Evolutionary conservation across 768 basidiomycete genomes (phyloP).

Genomic region (Suillus hirtellus): DNA sequence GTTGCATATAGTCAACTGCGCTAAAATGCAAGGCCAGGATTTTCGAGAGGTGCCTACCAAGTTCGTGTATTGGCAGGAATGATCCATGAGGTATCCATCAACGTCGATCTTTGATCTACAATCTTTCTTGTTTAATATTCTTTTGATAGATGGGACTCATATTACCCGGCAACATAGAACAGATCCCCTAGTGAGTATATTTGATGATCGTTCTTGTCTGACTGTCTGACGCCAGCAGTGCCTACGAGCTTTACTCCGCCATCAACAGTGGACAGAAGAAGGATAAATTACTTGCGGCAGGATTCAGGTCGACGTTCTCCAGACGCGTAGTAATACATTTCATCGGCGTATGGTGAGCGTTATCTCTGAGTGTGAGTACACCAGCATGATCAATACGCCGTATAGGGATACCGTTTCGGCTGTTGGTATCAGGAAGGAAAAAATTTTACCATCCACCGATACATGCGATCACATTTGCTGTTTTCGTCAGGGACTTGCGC

Average conservation of each 20-base stretch:
- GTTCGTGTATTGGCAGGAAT: constrained; percentile 44
- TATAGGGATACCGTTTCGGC: constrained; percentile 51
- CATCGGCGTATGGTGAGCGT: constrained; percentile 43
- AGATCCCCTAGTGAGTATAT: constrained; percentile 38
- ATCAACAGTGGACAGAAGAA: constrained; percentile 20
- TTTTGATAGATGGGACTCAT: constrained; percentile 41
- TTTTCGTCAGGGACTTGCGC: constrained; percentile 48
- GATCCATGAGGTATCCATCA: constrained; percentile 37
- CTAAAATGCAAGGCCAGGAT: constrained; percentile 32
- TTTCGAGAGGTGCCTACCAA: constrained; percentile 51
- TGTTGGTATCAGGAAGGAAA: constrained; percentile 36
- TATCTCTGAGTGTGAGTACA: not conserved
- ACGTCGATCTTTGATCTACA: not conserved
- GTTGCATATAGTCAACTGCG: not conserved
- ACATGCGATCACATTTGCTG: constrained; percentile 37
- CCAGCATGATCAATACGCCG: not conserved
- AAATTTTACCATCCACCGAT: constrained; percentile 34
- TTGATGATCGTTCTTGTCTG: not conserved
- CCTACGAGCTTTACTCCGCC: constrained; percentile 40
- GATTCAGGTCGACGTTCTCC: constrained; percentile 40
- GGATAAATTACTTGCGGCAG: constrained; percentile 23
- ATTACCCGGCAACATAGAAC: constrained; percentile 40
- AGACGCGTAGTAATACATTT: constrained; percentile 42
- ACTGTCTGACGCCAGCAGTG: constrained; percentile 25
- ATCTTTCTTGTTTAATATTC: not conserved